These are phyloP conservation scores for Solanum chmielewskii DNA, from an alignment of 257 asterid species.

Conservation along the genomic window DNA sequence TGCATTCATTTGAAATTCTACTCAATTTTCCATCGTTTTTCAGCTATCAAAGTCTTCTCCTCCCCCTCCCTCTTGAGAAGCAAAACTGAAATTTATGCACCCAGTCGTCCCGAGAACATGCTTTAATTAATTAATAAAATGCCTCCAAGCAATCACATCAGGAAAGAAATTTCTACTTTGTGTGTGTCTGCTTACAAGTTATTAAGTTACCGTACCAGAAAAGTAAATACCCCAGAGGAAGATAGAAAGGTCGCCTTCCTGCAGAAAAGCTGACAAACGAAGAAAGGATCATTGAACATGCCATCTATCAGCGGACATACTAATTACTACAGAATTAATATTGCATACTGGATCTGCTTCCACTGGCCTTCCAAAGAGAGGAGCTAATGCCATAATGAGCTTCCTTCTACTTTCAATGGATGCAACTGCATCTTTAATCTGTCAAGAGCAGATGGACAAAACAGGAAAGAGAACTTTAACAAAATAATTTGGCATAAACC, in stretches of 20 bases:
- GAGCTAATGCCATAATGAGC: slow-evolving; percentile 54
- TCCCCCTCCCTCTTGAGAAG: background rate
- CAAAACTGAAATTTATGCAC: background rate
- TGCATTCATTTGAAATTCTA: background rate
- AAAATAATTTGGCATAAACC: background rate
- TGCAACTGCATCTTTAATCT: slow-evolving; percentile 78
- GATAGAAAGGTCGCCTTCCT: slow-evolving; percentile 70
- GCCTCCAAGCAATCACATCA: background rate
- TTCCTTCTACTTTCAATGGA: slow-evolving; percentile 66
- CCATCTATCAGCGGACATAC: background rate
- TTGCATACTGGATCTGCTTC: slow-evolving; percentile 81
- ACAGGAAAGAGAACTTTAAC: background rate
- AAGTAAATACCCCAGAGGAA: slow-evolving; percentile 61
- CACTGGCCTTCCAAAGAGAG: slow-evolving; percentile 71
- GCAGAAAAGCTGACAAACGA: slow-evolving; percentile 62
- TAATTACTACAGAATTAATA: slow-evolving; percentile 5
- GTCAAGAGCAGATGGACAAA: slow-evolving; percentile 1
- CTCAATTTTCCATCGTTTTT: background rate
- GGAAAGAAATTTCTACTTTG: background rate
- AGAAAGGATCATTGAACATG: slow-evolving; percentile 4
- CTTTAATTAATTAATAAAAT: background rate
- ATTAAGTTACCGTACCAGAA: slow-evolving; percentile 42
- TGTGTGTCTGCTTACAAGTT: background rate
- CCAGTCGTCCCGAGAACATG: background rate
- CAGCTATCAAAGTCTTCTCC: background rate